Percentiles rank a stretch among this genome's conserved stretches.
phyloP scores from a whole-genome alignment of 352 stramenopile genomes.

The Phytophthora pisi region DNA sequence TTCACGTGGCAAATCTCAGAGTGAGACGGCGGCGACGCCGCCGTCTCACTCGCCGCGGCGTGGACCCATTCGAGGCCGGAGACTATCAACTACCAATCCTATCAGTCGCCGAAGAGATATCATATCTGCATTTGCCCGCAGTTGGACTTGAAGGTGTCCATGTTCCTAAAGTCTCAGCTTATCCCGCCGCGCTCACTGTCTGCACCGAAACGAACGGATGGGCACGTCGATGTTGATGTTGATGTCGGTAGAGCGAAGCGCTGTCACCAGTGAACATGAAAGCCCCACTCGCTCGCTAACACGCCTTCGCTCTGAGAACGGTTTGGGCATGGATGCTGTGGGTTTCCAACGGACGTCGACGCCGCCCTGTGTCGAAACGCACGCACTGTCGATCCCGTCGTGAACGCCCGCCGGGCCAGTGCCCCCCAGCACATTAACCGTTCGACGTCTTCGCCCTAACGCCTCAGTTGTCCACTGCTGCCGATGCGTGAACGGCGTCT shows the following conservation, averaged over 20 bases:
- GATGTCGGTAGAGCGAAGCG: neutral
- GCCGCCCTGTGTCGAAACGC: neutral
- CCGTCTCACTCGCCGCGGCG: too few relatives aligned
- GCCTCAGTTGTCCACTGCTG: neutral
- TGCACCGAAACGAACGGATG: neutral
- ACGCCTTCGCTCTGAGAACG: neutral
- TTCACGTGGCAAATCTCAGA: slow-evolving; percentile 5
- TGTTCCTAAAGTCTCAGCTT: neutral
- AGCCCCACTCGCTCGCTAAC: neutral
- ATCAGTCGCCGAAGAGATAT: slow-evolving; percentile 14
- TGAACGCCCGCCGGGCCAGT: neutral
- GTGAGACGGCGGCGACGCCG: slow-evolving; percentile 6
- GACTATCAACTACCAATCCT: too few relatives aligned
- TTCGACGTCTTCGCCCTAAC: neutral
- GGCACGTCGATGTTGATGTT: neutral
- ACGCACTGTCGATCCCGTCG: neutral
- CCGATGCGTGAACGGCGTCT: neutral
- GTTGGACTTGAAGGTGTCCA: neutral
- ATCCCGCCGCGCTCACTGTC: neutral
- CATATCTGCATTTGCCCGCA: slow-evolving; percentile 12
- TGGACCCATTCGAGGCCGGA: too few relatives aligned
- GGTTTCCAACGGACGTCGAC: neutral
- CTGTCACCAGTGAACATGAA: neutral
- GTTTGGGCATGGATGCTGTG: neutral
- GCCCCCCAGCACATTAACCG: neutral